A percentile compares a stretch with the other conserved stretches of the same genome.
Conservation (phyloP, 805 yeast genomes). For the Clavispora vitiphila region DNA sequence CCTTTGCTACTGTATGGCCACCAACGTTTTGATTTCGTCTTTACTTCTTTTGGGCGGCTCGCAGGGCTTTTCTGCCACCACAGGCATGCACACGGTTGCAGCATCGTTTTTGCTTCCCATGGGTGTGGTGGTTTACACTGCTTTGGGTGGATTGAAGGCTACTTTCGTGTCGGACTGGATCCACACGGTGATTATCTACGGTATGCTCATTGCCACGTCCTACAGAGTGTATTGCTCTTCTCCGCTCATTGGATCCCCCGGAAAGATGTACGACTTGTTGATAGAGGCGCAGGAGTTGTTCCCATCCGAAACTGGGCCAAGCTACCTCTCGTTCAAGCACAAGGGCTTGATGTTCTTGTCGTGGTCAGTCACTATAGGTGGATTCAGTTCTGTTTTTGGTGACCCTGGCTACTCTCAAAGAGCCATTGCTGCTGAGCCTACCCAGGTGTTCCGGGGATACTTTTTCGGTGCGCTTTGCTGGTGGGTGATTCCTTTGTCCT, state of each 20-base stretch:
- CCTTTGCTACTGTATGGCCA: conserved; percentile 9
- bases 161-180: conserved; percentile 75
- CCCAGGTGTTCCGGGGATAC: conserved; percentile 38
- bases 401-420: conserved; percentile 24
- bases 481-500: conserved; percentile 39
- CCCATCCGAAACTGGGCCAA: conserved; percentile 2
- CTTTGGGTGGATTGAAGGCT: conserved; percentile 80
- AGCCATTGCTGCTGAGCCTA: conserved; percentile 42
- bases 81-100: conserved; percentile 22
- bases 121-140: conserved; percentile 69
- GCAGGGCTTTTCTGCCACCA: conserved; percentile 7
- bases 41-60: conserved; percentile 8
- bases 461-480: conserved; percentile 44
- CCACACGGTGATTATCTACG: conserved; percentile 49
- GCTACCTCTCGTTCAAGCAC: conserved; percentile 12
- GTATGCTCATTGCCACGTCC: conserved; percentile 28
- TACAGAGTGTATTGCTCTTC: conserved; percentile 33
- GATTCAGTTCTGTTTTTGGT: conserved; percentile 19
- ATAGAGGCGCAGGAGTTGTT: conserved; percentile 18
- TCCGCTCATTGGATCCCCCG: conserved; percentile 40
- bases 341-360: conserved; percentile 14
- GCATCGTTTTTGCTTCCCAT: conserved; percentile 41
- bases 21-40: conserved; percentile 11
- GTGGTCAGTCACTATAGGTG: conserved; percentile 10
- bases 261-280: conserved; percentile 38